phyloP scores from a whole-genome alignment of 192 early-diverging fungal genomes.

The Backusella australiensis region DNA sequence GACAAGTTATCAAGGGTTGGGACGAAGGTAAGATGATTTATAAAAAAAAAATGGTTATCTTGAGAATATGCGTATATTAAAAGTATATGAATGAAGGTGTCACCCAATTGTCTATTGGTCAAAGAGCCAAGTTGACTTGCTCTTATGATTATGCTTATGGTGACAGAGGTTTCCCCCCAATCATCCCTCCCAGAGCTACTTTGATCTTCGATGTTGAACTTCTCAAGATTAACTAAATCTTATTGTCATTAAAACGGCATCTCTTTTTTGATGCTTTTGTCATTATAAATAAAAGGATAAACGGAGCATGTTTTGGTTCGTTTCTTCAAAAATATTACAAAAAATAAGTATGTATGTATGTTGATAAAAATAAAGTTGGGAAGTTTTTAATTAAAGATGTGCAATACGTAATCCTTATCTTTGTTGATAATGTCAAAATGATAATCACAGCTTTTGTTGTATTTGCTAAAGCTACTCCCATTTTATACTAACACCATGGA shows the following conservation, averaged over 20 bases:
- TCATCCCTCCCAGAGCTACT: constrained; percentile 34
- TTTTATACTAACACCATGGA: too few relatives aligned
- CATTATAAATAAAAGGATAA: too few relatives aligned
- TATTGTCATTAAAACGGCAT: background rate
- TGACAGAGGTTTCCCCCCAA: constrained; percentile 25
- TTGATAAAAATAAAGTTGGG: too few relatives aligned
- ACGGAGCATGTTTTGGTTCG: too few relatives aligned
- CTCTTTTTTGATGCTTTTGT: too few relatives aligned
- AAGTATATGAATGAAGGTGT: constrained; percentile 60
- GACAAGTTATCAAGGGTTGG: constrained; percentile 85
- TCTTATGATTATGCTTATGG: constrained; percentile 68
- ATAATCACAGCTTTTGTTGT: too few relatives aligned
- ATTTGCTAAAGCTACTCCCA: too few relatives aligned
- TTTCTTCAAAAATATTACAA: too few relatives aligned
- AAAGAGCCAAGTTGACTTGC: constrained; percentile 82
- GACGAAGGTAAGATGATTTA: constrained; percentile 42
- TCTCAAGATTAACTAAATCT: background rate
- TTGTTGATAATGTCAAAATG: too few relatives aligned
- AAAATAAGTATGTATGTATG: too few relatives aligned
- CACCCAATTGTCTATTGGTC: constrained; percentile 86
- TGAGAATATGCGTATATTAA: background rate
- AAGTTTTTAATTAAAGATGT: too few relatives aligned
- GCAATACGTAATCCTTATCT: too few relatives aligned
- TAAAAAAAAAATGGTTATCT: background rate
- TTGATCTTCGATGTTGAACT: constrained; percentile 21